phyloP scores from a whole-genome alignment of 106 monocot genomes.

The Posidonia australis region DNA sequence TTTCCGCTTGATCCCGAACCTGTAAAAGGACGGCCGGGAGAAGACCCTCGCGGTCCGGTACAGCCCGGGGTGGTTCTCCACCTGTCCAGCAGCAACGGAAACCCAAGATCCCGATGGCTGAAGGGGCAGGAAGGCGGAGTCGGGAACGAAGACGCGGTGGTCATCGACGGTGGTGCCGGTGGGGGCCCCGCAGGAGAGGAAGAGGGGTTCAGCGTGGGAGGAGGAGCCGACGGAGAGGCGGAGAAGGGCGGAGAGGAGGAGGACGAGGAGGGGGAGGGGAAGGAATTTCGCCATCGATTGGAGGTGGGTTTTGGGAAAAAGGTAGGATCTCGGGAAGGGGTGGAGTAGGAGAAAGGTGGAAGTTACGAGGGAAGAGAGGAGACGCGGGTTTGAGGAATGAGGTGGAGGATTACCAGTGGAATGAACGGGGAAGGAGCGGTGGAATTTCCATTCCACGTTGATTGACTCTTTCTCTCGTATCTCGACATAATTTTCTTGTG shows the following conservation, averaged over 20 bases:
- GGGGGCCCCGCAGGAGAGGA: slow-evolving; percentile 10
- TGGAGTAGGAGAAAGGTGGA: too few relatives aligned
- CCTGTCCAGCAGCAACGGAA: slow-evolving; percentile 5
- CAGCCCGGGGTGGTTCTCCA: slow-evolving; percentile 20
- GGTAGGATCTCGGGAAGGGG: too few relatives aligned
- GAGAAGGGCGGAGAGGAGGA: background rate
- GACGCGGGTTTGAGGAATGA: too few relatives aligned
- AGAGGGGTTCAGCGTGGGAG: background rate
- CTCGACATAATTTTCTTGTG: too few relatives aligned
- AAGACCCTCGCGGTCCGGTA: slow-evolving; percentile 60
- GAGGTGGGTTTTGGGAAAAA: too few relatives aligned
- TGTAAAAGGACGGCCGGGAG: slow-evolving; percentile 36
- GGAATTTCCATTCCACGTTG: too few relatives aligned
- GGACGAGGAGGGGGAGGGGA: background rate
- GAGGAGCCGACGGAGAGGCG: background rate
- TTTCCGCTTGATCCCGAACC: slow-evolving; percentile 34
- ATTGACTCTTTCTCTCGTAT: too few relatives aligned
- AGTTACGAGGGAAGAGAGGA: too few relatives aligned
- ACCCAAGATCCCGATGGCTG: slow-evolving; percentile 9
- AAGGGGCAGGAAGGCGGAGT: slow-evolving; percentile 15
- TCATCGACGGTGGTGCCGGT: background rate
- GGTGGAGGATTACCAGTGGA: too few relatives aligned
- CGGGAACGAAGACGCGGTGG: slow-evolving; percentile 16
- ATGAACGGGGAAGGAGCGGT: too few relatives aligned
- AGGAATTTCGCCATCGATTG: background rate